Evolutionary conservation across 192 early-diverging fungal species (phyloP).

Genomic region (Entophlyctis helioformis): DNA sequence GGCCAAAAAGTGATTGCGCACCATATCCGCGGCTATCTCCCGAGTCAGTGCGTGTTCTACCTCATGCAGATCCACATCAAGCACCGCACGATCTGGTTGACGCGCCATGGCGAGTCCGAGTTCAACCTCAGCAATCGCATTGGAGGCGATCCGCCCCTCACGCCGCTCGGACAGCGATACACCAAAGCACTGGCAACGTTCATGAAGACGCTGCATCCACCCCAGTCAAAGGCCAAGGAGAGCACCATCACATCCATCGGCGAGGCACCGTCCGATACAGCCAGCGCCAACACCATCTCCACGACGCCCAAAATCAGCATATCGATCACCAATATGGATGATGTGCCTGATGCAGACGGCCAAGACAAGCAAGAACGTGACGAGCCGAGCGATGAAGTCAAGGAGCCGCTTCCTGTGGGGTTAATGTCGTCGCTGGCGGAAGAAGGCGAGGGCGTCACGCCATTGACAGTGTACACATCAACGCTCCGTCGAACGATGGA

Average conservation of each 20-base stretch:
- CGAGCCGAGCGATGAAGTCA: too few species aligned
- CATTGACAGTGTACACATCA: conserved; percentile 68
- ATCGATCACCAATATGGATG: too few species aligned
- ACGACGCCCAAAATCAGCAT: too few species aligned
- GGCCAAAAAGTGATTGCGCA: conserved; percentile 91
- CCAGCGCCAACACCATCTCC: too few species aligned
- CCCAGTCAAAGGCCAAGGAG: neutral
- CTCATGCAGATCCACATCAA: conserved; percentile 93
- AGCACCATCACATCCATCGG: too few species aligned
- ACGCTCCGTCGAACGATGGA: conserved; percentile 75
- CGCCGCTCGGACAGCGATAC: conserved; percentile 58
- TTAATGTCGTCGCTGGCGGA: too few species aligned
- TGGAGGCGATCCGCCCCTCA: conserved; percentile 77
- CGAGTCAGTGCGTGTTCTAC: conserved; percentile 92
- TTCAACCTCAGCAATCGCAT: conserved; percentile 79
- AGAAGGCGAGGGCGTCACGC: too few species aligned
- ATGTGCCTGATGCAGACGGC: too few species aligned
- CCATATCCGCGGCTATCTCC: conserved; percentile 87
- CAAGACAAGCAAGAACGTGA: too few species aligned
- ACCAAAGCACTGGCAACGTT: conserved; percentile 67
- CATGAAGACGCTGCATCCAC: conserved; percentile 29
- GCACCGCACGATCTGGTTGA: conserved; percentile 77
- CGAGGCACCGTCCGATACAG: too few species aligned
- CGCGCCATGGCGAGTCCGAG: conserved; percentile 79
- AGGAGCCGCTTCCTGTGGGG: too few species aligned